phyloP scores from a whole-genome alignment of 306 rosid genomes.

The Malus sylvestris region DNA sequence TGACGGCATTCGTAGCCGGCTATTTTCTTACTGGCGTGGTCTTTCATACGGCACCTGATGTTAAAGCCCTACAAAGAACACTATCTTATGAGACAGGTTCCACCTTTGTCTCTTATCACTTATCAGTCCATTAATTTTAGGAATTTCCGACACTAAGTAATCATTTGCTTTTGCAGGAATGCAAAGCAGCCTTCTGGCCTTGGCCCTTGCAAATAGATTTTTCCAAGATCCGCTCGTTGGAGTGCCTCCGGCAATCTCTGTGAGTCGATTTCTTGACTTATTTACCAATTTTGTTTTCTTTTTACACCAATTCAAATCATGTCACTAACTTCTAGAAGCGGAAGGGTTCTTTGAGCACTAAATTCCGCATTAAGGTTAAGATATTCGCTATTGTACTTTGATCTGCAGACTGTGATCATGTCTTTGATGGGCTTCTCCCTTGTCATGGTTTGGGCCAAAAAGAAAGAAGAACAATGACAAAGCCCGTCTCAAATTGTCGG shows the following conservation, averaged over 20 bases:
- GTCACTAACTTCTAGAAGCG: not conserved
- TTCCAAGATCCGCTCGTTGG: constrained; percentile 76
- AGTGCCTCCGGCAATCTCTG: constrained; percentile 93
- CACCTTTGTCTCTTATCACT: constrained; percentile 3
- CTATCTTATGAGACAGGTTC: constrained; percentile 88
- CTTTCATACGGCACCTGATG: constrained; percentile 51
- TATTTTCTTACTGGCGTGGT: constrained; percentile 55
- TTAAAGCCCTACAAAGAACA: constrained; percentile 76
- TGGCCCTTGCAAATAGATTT: constrained; percentile 88
- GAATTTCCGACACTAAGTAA: not conserved
- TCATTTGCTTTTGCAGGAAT: constrained; percentile 48
- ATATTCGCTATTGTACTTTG: not conserved
- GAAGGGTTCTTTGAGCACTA: too few relatives aligned
- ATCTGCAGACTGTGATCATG: constrained; percentile 83
- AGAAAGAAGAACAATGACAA: constrained; percentile 29
- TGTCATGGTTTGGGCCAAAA: constrained; percentile 72
- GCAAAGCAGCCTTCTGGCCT: constrained; percentile 98
- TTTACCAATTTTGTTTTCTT: not conserved
- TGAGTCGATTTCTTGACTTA: constrained; percentile 32
- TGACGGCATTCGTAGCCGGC: constrained; percentile 66
- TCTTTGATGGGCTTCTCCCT: constrained; percentile 97
- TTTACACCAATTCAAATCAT: not conserved
- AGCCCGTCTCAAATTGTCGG: not conserved
- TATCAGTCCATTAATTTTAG: not conserved
- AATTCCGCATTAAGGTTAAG: too few relatives aligned